Conservation (phyloP, 2,329 filamentous ascomycete genomes). For the Zarea fungicola region DNA sequence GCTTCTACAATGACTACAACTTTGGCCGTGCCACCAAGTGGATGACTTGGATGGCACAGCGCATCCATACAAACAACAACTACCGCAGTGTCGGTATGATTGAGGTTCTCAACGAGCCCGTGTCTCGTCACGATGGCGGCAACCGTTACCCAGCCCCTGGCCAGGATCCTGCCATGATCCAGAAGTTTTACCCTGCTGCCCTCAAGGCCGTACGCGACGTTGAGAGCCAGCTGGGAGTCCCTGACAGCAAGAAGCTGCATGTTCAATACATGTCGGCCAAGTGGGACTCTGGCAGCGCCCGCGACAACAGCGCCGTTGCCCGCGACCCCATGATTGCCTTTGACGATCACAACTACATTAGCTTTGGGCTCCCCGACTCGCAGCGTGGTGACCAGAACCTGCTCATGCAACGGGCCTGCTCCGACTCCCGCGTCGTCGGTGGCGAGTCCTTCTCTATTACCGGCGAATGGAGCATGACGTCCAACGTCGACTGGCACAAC, state of each 20-base stretch:
- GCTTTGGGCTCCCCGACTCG: conserved; percentile 11
- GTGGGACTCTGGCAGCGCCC: conserved; percentile 44
- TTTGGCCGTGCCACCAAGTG: conserved; percentile 51
- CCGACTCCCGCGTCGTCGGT: conserved; percentile 36
- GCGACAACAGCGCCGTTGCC: conserved; percentile 13
- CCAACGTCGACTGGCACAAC: conserved; percentile 37
- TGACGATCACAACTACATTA: conserved; percentile 51
- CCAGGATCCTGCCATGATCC: conserved; percentile 17
- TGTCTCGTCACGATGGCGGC: conserved; percentile 22
- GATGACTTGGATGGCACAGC: conserved; percentile 49
- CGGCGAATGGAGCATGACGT: conserved; percentile 52
- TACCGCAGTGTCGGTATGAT: conserved; percentile 55
- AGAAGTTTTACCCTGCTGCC: conserved; percentile 20
- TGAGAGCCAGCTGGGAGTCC: conserved; percentile 16
- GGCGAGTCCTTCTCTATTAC: conserved; percentile 37
- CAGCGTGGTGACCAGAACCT: conserved; percentile 15
- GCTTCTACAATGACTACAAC: conserved; percentile 52
- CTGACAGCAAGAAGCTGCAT: conserved; percentile 29
- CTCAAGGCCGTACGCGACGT: conserved; percentile 21
- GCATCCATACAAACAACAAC: conserved; percentile 43
- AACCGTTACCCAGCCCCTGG: conserved; percentile 21
- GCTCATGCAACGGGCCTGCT: conserved; percentile 35
- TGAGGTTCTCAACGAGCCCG: conserved; percentile 52
- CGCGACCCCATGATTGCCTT: conserved; percentile 43
- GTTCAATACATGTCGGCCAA: conserved; percentile 43